Percentiles rank a stretch among this genome's conserved stretches.
These are phyloP conservation scores for Cicer bijugum DNA, from an alignment of 306 rosid genomes.

Conservation along the genomic window DNA sequence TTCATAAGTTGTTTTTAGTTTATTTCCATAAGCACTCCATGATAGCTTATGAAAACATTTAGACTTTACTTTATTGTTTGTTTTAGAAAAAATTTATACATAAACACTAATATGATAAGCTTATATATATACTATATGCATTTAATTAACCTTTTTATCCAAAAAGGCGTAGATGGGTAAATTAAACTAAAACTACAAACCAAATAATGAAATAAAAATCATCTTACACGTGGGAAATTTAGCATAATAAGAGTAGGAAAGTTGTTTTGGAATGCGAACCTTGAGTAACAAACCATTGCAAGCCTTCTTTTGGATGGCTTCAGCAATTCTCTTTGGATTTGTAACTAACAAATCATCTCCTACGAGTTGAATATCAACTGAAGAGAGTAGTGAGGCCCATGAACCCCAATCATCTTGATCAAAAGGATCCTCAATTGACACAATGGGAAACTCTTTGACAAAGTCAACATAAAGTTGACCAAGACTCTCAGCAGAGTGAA, in stretches of 20 bases:
- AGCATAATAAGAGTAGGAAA: slow-evolving; percentile 14
- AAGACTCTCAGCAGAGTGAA: slow-evolving; percentile 77
- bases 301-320: slow-evolving; percentile 85
- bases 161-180: not conserved
- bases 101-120: too few relatives aligned
- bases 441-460: slow-evolving; percentile 88
- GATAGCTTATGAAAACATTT: too few relatives aligned
- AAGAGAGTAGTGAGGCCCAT: slow-evolving; percentile 86
- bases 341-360: slow-evolving; percentile 98
- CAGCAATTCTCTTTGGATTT: slow-evolving; percentile 88
- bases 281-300: slow-evolving; percentile 95
- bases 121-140: too few relatives aligned
- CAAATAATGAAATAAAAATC: slow-evolving; percentile 16
- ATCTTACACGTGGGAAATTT: not conserved
- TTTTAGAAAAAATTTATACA: too few relatives aligned
- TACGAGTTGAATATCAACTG: slow-evolving; percentile 89
- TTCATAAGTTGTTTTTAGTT: too few relatives aligned
- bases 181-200: slow-evolving; percentile 1
- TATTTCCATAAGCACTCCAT: too few relatives aligned
- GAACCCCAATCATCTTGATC: slow-evolving; percentile 99
- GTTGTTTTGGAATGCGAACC: slow-evolving; percentile 51
- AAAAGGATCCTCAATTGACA: slow-evolving; percentile 97
- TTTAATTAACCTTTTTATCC: too few relatives aligned
- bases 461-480: slow-evolving; percentile 78
- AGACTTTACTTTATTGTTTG: too few relatives aligned